These are phyloP conservation scores for Physocladia obscura DNA, from an alignment of 192 early-diverging fungal genomes.

Conservation along the genomic window DNA sequence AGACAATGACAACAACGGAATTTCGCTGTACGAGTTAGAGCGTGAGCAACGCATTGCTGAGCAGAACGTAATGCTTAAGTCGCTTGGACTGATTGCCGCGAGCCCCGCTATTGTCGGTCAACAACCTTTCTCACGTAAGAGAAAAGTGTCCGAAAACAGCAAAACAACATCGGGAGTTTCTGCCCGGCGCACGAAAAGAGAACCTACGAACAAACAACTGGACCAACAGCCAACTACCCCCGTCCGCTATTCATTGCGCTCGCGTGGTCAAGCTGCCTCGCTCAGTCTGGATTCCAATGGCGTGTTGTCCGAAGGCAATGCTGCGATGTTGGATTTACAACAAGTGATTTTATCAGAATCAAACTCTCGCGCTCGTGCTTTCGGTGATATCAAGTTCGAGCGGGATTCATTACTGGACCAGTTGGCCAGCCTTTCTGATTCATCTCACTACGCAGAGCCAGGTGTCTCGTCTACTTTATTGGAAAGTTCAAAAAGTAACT, in stretches of 20 bases:
- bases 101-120: neutral
- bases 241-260: neutral
- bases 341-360: no score
- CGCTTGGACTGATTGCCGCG: neutral
- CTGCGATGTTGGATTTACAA: no score
- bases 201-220: neutral
- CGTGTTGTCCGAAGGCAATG: no score
- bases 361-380: neutral
- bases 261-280: neutral
- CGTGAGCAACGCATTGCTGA: neutral
- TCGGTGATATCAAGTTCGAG: neutral
- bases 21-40: neutral
- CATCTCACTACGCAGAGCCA: neutral
- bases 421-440: neutral
- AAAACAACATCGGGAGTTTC: neutral
- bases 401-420: no score
- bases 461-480: neutral
- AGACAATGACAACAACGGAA: no score
- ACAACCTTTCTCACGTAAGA: no score
- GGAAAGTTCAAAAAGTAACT: no score
- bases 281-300: neutral
- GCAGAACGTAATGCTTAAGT: neutral
- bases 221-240: neutral
- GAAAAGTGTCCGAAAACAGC: neutral
- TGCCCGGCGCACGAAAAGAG: neutral